Conservation (phyloP, 1,284 basidiomycete species). For the Violaceomyces palustris region DNA sequence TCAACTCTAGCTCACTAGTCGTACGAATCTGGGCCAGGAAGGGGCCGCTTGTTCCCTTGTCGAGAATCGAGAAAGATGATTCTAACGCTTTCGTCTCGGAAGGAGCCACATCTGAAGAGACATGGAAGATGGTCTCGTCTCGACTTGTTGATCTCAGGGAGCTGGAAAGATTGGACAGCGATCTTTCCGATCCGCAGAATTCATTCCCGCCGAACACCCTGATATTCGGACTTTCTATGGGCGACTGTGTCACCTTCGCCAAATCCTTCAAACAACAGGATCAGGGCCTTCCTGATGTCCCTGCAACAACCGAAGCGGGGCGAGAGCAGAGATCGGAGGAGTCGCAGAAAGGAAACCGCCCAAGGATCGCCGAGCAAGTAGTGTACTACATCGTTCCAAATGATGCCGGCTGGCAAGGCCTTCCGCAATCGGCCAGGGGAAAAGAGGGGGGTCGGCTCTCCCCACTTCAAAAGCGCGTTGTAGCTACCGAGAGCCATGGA, state of each 20-base stretch:
- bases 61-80: background rate
- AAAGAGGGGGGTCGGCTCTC: background rate
- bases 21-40: background rate
- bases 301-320: background rate
- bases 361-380: slow-evolving; percentile 18
- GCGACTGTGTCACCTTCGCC: background rate
- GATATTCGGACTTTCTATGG: slow-evolving; percentile 14
- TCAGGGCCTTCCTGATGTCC: background rate
- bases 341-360: slow-evolving; percentile 4
- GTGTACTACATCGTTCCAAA: slow-evolving; percentile 16
- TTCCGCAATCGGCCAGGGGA: background rate
- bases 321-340: background rate
- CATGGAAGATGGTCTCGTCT: slow-evolving; percentile 16
- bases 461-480: background rate
- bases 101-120: background rate
- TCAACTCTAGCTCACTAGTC: background rate
- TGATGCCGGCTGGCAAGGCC: background rate
- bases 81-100: background rate
- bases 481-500: slow-evolving; percentile 2
- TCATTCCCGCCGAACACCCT: slow-evolving; percentile 15
- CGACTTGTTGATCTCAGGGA: slow-evolving; percentile 14
- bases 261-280: background rate
- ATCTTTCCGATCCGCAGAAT: slow-evolving; percentile 6
- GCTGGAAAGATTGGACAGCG: slow-evolving; percentile 11
- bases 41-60: background rate